Base-by-base conservation (phyloP, 2,329 filamentous ascomycete genomes). In the Xylariales sp. region DNA sequence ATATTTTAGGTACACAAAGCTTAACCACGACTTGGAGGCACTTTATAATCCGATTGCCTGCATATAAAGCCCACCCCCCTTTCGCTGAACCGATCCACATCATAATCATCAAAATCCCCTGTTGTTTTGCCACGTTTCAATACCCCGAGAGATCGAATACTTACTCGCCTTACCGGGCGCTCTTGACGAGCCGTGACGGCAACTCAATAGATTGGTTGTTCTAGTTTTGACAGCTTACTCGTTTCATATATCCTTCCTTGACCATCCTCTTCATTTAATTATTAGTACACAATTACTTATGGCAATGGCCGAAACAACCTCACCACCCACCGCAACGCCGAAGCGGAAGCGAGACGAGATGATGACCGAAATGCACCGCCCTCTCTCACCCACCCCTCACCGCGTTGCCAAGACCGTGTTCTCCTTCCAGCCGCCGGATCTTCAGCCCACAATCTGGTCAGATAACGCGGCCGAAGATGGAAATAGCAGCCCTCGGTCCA, bases 401-500 rank as follows among this genome's bases (percentile, higher is more conserved):
- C 64, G 41, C 50, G 61, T 64, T 41, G 68, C 66, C 75, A 79
- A 55, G 54, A 62, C 72, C 5, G 46, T 71, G 5, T 87, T 87
- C 75, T 82, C 83, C 1, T 87, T 87, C 71, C 81, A 84, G 64
- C 69, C 52, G 62, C 78, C 70, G 66, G 75, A 41, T 57, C 76
- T 66, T 65, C 67, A 62, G 55, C 66, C 68, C 23, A 46, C 63
- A 39, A 30, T 46, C 46, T 48, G 49, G n/a, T 60, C 68, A 23
- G 52, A 65, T 39, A 65, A 68, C 30, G 57, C 43, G 30, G 23
- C 65, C 48, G 82, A 84, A 36, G 84, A 86, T 58, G 85, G 85
- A 65, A 83, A 79, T 73, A 81, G 78, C 70, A 88, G 86, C 69
- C 86, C 86, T n/a, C 81, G 83, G 62, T 83, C 83, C 49, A 83